Base-by-base conservation (phyloP, 2,329 filamentous ascomycete genomes). In the Mariannaea elegans region DNA sequence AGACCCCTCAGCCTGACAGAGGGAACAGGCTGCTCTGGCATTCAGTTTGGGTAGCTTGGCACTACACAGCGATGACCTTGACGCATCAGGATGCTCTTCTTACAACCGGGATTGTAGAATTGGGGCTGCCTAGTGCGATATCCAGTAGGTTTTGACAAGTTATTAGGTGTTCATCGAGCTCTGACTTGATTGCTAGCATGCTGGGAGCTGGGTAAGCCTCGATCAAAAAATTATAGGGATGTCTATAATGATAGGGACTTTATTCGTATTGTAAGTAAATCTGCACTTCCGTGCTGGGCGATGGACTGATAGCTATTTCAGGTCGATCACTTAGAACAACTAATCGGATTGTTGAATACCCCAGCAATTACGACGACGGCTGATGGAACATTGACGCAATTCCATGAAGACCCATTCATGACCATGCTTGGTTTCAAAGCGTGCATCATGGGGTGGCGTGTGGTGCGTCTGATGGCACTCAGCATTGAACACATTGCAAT, bases 371-470 rank as follows among this genome's bases (percentile, higher is more conserved):
- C n/a, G 5, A n/a, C 46, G 7, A 4, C 41, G 32, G 18, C 16
- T 2, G n/a, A 46, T 2, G 47, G 32, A 9, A 23, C 34, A n/a
- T 57, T 47, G 9, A 16, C 13, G 1, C 41, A 49, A 12, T 57
- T 32, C 12, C 41, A 51, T 6, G 58, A 61, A 32, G 58, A 61
- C 16, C 53, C 52, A 1, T 61, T 61, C 34, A 61, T 61, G 46
- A 61, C 58, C 2, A 51, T 61, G 52, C 24, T 61, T 2, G 36
- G 41, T 1, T 61, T 61, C 47, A 61, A 61, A 23, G 46, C 58
- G 8, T 57, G 52, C 8, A 61, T 61, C 13, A 61, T 61, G 53
- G 58, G 58, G 9, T 61, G 58, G 58, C 41, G 58, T 5, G 58
- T 61, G 7, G 58, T 61, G 4, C 47, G 58, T 7, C 21, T 61